A percentile compares a stretch with the other conserved stretches of the same genome.
Conservation (phyloP, 2,329 filamentous ascomycete species). For the Scytalidium sp. region DNA sequence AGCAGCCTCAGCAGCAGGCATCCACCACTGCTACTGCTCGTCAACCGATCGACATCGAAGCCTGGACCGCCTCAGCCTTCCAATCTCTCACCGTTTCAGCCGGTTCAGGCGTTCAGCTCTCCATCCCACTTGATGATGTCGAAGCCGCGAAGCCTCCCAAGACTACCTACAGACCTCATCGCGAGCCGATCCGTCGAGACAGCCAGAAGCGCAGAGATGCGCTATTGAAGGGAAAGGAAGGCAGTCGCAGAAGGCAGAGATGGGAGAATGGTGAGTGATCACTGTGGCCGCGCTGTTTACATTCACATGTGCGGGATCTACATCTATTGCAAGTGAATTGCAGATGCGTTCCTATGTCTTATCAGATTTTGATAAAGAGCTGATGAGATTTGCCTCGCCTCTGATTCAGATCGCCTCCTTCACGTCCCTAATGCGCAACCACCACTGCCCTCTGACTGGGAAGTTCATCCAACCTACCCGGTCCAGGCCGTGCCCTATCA, state of each 20-base stretch:
- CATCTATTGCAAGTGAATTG: background rate
- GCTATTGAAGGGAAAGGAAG: slow-evolving; percentile 85
- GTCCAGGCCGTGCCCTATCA: slow-evolving; percentile 82
- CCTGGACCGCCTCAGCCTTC: slow-evolving; percentile 62
- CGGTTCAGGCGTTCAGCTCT: slow-evolving; percentile 58
- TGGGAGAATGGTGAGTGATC: slow-evolving; percentile 84
- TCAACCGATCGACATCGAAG: slow-evolving; percentile 57
- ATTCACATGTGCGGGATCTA: background rate
- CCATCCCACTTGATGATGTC: slow-evolving; percentile 71
- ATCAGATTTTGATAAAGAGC: slow-evolving; percentile 1
- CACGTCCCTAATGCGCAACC: slow-evolving; percentile 84
- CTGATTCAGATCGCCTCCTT: slow-evolving; percentile 69
- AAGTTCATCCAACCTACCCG: slow-evolving; percentile 76
- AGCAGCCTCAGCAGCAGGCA: slow-evolving; percentile 12
- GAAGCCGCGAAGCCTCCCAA: slow-evolving; percentile 22
- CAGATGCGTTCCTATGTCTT: background rate
- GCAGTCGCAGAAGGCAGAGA: slow-evolving; percentile 76
- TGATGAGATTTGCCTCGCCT: slow-evolving; percentile 2
- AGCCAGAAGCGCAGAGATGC: slow-evolving; percentile 47
- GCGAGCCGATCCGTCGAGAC: slow-evolving; percentile 47
- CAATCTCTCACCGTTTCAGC: slow-evolving; percentile 54
- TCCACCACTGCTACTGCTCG: slow-evolving; percentile 23
- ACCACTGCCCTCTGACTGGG: slow-evolving; percentile 79
- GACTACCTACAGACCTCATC: slow-evolving; percentile 25
- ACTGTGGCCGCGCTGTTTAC: background rate